phyloP scores from a whole-genome alignment of 164 flowering plant species.

The Piper betle region DNA sequence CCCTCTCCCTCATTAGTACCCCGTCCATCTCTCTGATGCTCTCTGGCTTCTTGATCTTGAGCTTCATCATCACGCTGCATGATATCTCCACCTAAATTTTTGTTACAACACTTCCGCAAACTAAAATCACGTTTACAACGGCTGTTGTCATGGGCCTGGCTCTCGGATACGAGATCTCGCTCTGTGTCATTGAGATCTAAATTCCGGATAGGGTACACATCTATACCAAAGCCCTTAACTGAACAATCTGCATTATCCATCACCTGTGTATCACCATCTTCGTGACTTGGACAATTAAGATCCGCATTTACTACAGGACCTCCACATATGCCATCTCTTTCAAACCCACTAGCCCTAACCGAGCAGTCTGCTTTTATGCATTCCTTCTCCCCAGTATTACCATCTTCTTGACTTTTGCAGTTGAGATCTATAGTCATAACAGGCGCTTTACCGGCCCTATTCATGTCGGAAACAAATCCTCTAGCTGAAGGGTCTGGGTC shows the following conservation, averaged over 20 bases:
- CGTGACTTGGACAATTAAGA: no score
- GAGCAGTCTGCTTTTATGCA: no score
- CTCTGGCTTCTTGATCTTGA: conserved; percentile 29
- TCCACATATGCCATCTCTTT: no score
- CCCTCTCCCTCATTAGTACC: conserved; percentile 16
- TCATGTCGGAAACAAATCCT: conserved; percentile 79
- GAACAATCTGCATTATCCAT: no score
- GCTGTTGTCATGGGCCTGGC: conserved; percentile 24
- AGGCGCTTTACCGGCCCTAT: conserved; percentile 50
- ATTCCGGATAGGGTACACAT: conserved; percentile 7
- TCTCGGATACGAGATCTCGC: conserved; percentile 60
- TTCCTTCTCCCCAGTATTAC: no score
- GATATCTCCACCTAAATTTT: conserved; percentile 39
- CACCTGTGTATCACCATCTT: no score
- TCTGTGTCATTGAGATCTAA: conserved; percentile 53
- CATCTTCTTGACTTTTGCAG: no score
- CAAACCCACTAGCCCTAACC: no score
- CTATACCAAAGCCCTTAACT: no score
- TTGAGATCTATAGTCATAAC: neutral
- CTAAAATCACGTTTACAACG: conserved; percentile 20
- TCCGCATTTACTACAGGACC: no score
- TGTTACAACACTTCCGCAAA: conserved; percentile 19
- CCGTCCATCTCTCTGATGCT: conserved; percentile 14
- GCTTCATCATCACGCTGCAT: conserved; percentile 65
- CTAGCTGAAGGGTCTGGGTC: conserved; percentile 30